These are phyloP conservation scores for Naegleria gruberi DNA, from an alignment of 208 protist species.

Conservation along the genomic window DNA sequence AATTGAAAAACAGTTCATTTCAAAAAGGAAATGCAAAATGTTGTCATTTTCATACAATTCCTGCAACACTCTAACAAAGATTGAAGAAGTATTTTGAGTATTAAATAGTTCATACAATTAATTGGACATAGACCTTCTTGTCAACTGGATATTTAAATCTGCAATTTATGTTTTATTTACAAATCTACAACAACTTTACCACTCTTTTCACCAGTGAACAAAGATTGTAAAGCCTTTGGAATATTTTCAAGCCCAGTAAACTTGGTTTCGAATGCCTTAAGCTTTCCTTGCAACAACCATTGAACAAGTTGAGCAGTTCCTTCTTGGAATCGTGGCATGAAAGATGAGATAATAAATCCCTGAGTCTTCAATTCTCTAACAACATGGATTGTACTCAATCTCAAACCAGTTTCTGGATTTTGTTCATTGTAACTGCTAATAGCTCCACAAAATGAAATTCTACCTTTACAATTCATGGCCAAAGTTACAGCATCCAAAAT, in stretches of 20 bases:
- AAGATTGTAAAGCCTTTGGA: neutral
- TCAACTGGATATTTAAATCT: no score
- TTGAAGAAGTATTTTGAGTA: no score
- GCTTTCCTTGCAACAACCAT: neutral
- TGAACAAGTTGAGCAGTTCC: neutral
- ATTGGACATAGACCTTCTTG: no score
- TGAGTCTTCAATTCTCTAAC: neutral
- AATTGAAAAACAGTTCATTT: no score
- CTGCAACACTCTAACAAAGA: no score
- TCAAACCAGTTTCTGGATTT: neutral
- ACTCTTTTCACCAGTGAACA: neutral
- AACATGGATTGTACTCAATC: neutral
- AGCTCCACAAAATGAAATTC: slow-evolving; percentile 32
- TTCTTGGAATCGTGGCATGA: neutral
- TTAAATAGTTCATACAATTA: no score
- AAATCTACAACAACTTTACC: slow-evolving; percentile 16
- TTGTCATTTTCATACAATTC: no score
- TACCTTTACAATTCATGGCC: neutral
- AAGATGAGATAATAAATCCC: neutral
- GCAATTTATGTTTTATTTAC: no score
- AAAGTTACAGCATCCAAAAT: slow-evolving; percentile 24
- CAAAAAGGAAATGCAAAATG: no score
- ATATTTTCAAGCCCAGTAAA: neutral
- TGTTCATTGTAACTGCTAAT: slow-evolving; percentile 35
- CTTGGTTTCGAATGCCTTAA: neutral